phyloP scores from a whole-genome alignment of 1,284 basidiomycete genomes.

The Veloporphyrellus conicus region DNA sequence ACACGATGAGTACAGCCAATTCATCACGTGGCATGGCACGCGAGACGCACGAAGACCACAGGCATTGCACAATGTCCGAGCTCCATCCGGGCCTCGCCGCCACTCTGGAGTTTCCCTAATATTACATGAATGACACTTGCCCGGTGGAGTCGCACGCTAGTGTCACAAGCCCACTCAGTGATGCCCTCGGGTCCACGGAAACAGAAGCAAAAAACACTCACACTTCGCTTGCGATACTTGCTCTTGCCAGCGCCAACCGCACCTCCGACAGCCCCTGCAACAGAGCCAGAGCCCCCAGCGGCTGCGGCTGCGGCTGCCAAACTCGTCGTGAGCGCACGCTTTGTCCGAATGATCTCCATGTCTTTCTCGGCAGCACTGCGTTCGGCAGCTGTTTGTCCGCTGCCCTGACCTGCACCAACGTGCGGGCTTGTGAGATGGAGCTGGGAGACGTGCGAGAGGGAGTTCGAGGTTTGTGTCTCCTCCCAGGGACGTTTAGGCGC shows the following conservation, averaged over 20 bases:
- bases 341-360: conserved; percentile 75
- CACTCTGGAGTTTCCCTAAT: conserved; percentile 82
- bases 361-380: conserved; percentile 69
- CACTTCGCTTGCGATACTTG: conserved; percentile 77
- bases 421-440: conserved; percentile 24
- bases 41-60: conserved; percentile 70
- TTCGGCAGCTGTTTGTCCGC: conserved; percentile 26
- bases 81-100: conserved; percentile 75
- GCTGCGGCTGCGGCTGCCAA: conserved; percentile 42
- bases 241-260: conserved; percentile 44
- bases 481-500: conserved; percentile 76
- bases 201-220: conserved; percentile 38
- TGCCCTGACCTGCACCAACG: conserved; percentile 7
- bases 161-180: conserved; percentile 21
- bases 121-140: conserved; percentile 79
- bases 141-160: conserved; percentile 75
- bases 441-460: conserved; percentile 26
- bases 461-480: conserved; percentile 38
- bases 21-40: not conserved
- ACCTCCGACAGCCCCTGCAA: conserved; percentile 25
- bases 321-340: conserved; percentile 61
- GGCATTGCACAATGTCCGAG: conserved; percentile 75
- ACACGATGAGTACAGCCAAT: not conserved
- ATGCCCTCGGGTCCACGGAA: conserved; percentile 9
- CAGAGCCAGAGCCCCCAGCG: conserved; percentile 21